Evolutionary conservation across 208 protist genomes (phyloP).

Genomic region (Trypanosoma scelopori): DNA sequence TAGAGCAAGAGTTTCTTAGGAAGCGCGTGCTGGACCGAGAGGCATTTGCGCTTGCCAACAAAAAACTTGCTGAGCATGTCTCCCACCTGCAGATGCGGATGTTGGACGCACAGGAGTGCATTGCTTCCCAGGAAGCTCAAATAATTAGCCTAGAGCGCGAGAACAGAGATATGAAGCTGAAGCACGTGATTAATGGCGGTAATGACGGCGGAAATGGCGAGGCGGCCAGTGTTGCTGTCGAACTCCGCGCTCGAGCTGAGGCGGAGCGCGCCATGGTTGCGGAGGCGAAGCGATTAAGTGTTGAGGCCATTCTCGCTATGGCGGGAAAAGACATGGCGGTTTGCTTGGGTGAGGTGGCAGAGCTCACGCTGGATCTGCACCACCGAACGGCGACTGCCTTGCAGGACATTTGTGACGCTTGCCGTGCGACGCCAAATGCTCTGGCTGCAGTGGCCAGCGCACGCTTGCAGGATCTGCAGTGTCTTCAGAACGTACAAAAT

Average conservation of each 20-base stretch:
- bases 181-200: conserved; percentile 1
- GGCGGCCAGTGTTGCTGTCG: background rate
- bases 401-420: conserved; percentile 14
- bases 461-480: conserved; percentile 33
- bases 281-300: conserved; percentile 47
- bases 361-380: conserved; percentile 54
- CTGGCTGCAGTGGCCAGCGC: conserved; percentile 12
- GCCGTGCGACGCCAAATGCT: background rate
- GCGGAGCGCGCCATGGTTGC: conserved; percentile 54
- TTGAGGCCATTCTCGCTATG: conserved; percentile 68
- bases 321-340: conserved; percentile 42
- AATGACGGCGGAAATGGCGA: background rate
- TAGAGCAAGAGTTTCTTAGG: conserved; percentile 44
- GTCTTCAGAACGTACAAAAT: conserved; percentile 31
- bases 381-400: conserved; percentile 26
- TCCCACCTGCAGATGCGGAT: conserved; percentile 16
- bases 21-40: conserved; percentile 45
- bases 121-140: conserved; percentile 17
- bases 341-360: conserved; percentile 47
- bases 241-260: background rate
- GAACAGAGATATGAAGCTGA: conserved; percentile 42
- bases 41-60: conserved; percentile 32
- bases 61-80: conserved; percentile 25
- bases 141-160: conserved; percentile 35
- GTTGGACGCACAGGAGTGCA: conserved; percentile 2